phyloP scores from a whole-genome alignment of 1,139 yeast genomes.

The Blastobotrys proliferans region DNA sequence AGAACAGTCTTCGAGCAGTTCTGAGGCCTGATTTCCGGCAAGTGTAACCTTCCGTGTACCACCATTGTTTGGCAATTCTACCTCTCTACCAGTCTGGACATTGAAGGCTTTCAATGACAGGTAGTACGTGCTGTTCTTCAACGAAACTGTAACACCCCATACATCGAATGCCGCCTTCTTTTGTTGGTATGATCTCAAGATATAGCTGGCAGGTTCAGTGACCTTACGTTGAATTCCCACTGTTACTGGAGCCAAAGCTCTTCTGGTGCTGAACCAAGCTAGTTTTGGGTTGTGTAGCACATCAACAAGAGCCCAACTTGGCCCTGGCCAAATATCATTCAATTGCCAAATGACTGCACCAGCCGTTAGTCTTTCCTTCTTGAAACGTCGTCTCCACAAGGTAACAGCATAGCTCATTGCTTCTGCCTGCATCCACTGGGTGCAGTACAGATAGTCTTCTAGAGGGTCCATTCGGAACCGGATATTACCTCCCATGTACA shows the following conservation, averaged over 20 bases:
- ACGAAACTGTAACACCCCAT: constrained; percentile 40
- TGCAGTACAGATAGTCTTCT: constrained; percentile 42
- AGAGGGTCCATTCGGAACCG: constrained; percentile 33
- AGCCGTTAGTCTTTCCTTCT: constrained; percentile 34
- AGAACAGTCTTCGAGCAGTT: constrained; percentile 21
- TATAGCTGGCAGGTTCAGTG: constrained; percentile 14
- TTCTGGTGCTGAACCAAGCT: constrained; percentile 42
- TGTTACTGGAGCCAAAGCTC: constrained; percentile 37
- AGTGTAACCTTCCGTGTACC: constrained; percentile 20
- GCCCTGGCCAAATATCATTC: constrained; percentile 49
- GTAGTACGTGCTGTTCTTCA: constrained; percentile 22
- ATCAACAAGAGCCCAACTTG: constrained; percentile 46
- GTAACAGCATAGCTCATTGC: constrained; percentile 43
- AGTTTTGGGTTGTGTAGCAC: constrained; percentile 40
- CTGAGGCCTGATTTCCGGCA: constrained; percentile 35
- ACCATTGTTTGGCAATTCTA: constrained; percentile 13
- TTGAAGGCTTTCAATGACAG: constrained; percentile 34
- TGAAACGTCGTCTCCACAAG: constrained; percentile 44
- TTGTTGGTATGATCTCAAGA: constrained; percentile 16
- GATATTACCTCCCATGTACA: constrained; percentile 42
- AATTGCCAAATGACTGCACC: constrained; percentile 48
- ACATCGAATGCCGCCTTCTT: constrained; percentile 30
- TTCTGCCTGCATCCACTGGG: constrained; percentile 48
- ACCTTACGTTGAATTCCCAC: constrained; percentile 38
- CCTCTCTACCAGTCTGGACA: constrained; percentile 32